A percentile compares a stretch with the other conserved stretches of the same genome.
Conservation (phyloP, 352 stramenopile species). For the Globisporangium paddicum region DNA sequence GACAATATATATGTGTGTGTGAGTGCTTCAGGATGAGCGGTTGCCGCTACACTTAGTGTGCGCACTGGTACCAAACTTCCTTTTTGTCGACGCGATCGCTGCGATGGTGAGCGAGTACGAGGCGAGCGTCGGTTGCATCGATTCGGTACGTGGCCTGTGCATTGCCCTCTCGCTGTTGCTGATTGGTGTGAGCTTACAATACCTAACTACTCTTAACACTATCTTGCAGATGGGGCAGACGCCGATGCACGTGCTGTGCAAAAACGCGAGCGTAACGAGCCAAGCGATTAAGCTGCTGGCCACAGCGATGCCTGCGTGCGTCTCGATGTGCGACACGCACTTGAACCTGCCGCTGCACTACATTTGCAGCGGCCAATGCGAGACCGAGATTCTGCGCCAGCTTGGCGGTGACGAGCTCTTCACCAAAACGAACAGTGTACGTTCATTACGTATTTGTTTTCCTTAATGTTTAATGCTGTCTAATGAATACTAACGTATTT, state of each 20-base stretch:
- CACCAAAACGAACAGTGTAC: conserved; percentile 34
- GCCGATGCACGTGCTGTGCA: conserved; percentile 48
- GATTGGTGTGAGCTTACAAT: neutral
- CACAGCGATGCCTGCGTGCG: conserved; percentile 24
- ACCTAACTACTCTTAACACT: neutral
- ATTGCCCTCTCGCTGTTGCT: neutral
- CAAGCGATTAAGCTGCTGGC: conserved; percentile 31
- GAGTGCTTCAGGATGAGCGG: conserved; percentile 26
- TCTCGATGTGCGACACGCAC: conserved; percentile 34
- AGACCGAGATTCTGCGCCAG: conserved; percentile 36
- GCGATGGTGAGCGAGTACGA: conserved; percentile 37
- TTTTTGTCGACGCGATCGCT: conserved; percentile 50
- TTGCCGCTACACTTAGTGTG: conserved; percentile 56
- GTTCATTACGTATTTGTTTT: no score
- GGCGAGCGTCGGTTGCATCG: conserved; percentile 26
- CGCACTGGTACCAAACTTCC: conserved; percentile 35
- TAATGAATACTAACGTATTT: neutral
- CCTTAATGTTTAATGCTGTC: no score
- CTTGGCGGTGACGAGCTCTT: conserved; percentile 30
- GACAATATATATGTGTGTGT: no score
- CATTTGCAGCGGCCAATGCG: conserved; percentile 29
- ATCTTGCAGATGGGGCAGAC: conserved; percentile 27
- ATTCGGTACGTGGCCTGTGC: conserved; percentile 31
- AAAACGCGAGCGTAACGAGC: conserved; percentile 39
- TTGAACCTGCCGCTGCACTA: conserved; percentile 48